Evolutionary conservation across 2,329 filamentous ascomycete species (phyloP).

Genomic region (Aspergillus fructus): DNA sequence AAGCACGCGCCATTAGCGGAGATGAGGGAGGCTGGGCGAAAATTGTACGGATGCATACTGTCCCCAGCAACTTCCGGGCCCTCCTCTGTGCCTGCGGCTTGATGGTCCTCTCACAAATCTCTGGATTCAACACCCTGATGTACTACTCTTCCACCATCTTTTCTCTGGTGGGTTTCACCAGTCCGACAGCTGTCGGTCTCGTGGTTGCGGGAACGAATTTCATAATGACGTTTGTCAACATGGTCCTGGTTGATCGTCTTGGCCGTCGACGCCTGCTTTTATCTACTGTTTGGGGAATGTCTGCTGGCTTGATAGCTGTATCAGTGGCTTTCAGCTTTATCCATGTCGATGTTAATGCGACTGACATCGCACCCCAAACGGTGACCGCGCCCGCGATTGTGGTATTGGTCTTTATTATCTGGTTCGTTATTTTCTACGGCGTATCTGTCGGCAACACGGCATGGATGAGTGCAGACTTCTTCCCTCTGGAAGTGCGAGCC

Average conservation of each 20-base stretch:
- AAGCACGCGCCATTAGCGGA: constrained; percentile 41
- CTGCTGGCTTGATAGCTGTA: constrained; percentile 41
- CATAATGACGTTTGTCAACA: constrained; percentile 51
- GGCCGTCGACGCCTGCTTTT: constrained; percentile 49
- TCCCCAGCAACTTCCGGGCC: constrained; percentile 38
- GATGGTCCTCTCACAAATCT: constrained; percentile 54
- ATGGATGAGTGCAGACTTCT: constrained; percentile 52
- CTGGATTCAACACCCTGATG: constrained; percentile 49
- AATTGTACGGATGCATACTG: constrained; percentile 49
- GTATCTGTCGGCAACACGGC: constrained; percentile 50
- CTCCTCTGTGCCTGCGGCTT: constrained; percentile 50
- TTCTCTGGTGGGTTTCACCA: constrained; percentile 50
- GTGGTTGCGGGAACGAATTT: constrained; percentile 40
- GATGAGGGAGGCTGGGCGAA: constrained; percentile 44
- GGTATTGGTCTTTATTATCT: constrained; percentile 47
- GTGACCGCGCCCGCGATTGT: constrained; percentile 39
- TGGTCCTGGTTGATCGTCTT: constrained; percentile 47
- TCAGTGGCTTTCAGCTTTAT: constrained; percentile 51
- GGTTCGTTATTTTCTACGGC: constrained; percentile 47
- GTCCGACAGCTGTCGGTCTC: constrained; percentile 48
- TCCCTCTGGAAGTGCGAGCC: constrained; percentile 50
- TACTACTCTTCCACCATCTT: constrained; percentile 48
- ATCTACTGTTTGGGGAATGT: constrained; percentile 48
- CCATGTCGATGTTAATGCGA: constrained; percentile 44
- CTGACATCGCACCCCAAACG: constrained; percentile 21